Conservation (phyloP, 805 yeast species). For the Suhomyces xylopsoci region DNA sequence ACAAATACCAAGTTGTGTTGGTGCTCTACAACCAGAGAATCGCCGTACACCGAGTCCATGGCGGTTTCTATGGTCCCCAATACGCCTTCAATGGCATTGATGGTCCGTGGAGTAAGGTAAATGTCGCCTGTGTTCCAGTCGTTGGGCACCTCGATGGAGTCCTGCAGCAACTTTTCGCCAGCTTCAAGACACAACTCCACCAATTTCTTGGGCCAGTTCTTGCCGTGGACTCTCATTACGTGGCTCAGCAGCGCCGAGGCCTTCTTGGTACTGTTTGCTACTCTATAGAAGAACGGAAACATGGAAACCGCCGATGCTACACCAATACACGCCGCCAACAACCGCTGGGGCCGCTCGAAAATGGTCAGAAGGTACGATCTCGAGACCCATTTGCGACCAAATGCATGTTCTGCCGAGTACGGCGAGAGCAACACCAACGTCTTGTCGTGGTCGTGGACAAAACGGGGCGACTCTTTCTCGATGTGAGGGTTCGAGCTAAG, state of each 20-base stretch:
- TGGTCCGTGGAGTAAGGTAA: slow-evolving; percentile 62
- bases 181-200: slow-evolving; percentile 57
- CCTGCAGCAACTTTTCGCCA: slow-evolving; percentile 48
- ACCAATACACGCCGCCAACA: slow-evolving; percentile 75
- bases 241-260: slow-evolving; percentile 55
- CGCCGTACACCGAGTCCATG: slow-evolving; percentile 45
- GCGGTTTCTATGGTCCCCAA: slow-evolving; percentile 74
- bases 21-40: slow-evolving; percentile 4
- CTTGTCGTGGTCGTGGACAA: slow-evolving; percentile 36
- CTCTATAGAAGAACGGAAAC: slow-evolving; percentile 57
- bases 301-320: slow-evolving; percentile 69
- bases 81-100: slow-evolving; percentile 72
- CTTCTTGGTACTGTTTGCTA: slow-evolving; percentile 46
- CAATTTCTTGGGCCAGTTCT: slow-evolving; percentile 64
- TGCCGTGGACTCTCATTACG: slow-evolving; percentile 69
- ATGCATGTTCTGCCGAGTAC: slow-evolving; percentile 64
- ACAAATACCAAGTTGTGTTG: slow-evolving; percentile 53
- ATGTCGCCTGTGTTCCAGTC: slow-evolving; percentile 85
- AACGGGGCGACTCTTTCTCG: slow-evolving; percentile 37
- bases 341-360: slow-evolving; percentile 80
- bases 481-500: slow-evolving; percentile 42
- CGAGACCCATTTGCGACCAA: slow-evolving; percentile 74
- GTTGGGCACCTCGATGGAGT: slow-evolving; percentile 70
- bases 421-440: slow-evolving; percentile 68
- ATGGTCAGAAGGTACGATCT: slow-evolving; percentile 63